phyloP scores from a whole-genome alignment of 495 filamentous ascomycete genomes.

The Delitschia confertaspora region DNA sequence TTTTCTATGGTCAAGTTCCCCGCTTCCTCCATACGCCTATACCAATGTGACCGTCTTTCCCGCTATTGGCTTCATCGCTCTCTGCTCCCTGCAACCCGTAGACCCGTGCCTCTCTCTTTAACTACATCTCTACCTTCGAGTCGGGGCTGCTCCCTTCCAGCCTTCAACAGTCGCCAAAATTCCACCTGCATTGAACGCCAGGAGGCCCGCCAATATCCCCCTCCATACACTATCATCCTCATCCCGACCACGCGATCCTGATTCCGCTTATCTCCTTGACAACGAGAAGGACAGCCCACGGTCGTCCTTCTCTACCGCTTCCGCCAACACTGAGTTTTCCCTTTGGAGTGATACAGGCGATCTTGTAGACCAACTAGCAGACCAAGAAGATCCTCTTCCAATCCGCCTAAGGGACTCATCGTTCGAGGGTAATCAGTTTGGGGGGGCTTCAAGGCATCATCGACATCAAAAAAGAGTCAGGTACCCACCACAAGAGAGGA shows the following conservation, averaged over 20 bases:
- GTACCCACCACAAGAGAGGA: constrained; percentile 35
- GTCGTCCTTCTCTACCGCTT: constrained; percentile 42
- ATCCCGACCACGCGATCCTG: constrained; percentile 32
- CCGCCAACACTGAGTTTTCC: constrained; percentile 64
- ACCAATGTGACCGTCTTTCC: constrained; percentile 22
- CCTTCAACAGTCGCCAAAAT: constrained; percentile 49
- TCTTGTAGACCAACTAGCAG: constrained; percentile 78
- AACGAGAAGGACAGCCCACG: constrained; percentile 46
- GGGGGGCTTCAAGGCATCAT: constrained; percentile 34
- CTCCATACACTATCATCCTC: constrained; percentile 46
- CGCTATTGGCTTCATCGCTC: constrained; percentile 14
- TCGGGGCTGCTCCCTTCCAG: constrained; percentile 42
- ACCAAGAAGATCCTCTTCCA: constrained; percentile 68
- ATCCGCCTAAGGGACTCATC: constrained; percentile 54
- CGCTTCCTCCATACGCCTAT: constrained; percentile 6
- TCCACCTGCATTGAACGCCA: constrained; percentile 41
- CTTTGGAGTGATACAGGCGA: constrained; percentile 90
- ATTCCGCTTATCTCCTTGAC: constrained; percentile 35
- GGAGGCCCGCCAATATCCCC: constrained; percentile 47
- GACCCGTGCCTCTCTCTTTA: constrained; percentile 8
- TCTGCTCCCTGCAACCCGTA: constrained; percentile 3
- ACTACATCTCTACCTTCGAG: constrained; percentile 18
- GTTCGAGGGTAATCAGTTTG: constrained; percentile 49
- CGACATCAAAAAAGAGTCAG: constrained; percentile 45
- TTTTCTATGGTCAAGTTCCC: no score